Evolutionary conservation across 176 grass and related monocot species (phyloP).

Genomic region (Hyparrhenia diplandra): DNA sequence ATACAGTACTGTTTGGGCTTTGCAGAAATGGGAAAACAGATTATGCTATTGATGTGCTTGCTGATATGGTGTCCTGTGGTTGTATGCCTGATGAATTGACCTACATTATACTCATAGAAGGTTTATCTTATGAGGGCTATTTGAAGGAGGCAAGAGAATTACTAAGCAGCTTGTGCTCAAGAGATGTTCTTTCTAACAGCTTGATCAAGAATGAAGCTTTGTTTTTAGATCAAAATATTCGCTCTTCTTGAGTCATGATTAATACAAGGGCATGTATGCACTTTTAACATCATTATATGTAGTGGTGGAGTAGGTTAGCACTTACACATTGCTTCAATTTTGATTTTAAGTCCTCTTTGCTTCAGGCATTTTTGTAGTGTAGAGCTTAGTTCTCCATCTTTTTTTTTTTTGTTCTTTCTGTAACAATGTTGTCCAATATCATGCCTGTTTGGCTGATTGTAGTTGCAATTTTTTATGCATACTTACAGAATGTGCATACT

Average conservation of each 20-base stretch:
- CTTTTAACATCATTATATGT: conserved; percentile 19
- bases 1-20: conserved; percentile 45
- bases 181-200: conserved; percentile 51
- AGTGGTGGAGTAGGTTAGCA: conserved; percentile 40
- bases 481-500: background rate
- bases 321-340: conserved; percentile 38
- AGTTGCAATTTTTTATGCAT: background rate
- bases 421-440: conserved; percentile 6
- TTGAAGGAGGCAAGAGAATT: conserved; percentile 54
- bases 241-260: conserved; percentile 23
- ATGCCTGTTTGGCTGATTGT: background rate
- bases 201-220: conserved; percentile 39
- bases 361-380: conserved; percentile 28
- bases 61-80: conserved; percentile 58
- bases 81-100: conserved; percentile 63
- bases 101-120: conserved; percentile 62
- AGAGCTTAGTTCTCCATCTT: conserved; percentile 27
- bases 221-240: conserved; percentile 30
- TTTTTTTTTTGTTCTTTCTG: background rate
- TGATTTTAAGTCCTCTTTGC: conserved; percentile 28
- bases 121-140: conserved; percentile 53
- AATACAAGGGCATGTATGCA: background rate
- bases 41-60: conserved; percentile 56
- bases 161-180: conserved; percentile 42
- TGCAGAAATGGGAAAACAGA: conserved; percentile 58